These are phyloP conservation scores for Yamadazyma dushanensis DNA, from an alignment of 1,139 yeast genomes.

Conservation along the genomic window DNA sequence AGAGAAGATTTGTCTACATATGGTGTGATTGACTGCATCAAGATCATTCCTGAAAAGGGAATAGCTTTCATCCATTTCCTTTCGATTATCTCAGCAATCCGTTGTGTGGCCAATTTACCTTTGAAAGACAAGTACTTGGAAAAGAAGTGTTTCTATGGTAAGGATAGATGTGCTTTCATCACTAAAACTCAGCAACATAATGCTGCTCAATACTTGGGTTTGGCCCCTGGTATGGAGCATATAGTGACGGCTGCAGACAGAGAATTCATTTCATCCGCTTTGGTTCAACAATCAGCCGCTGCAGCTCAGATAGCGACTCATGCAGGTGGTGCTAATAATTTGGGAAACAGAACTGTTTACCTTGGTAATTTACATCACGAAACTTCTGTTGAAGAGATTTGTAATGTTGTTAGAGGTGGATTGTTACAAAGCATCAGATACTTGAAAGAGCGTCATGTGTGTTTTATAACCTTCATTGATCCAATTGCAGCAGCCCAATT, in stretches of 20 bases:
- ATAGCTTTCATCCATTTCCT: conserved; percentile 64
- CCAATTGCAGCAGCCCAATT: conserved; percentile 94
- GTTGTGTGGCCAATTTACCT: conserved; percentile 60
- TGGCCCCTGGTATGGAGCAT: conserved; percentile 88
- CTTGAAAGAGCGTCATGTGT: conserved; percentile 79
- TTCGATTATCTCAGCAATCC: conserved; percentile 55
- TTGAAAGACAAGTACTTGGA: conserved; percentile 54
- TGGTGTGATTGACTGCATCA: conserved; percentile 59
- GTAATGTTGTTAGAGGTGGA: conserved; percentile 94
- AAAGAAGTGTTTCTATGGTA: conserved; percentile 60
- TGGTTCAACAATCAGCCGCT: conserved; percentile 67
- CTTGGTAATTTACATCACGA: conserved; percentile 85
- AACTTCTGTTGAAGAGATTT: conserved; percentile 85
- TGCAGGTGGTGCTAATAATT: conserved; percentile 74
- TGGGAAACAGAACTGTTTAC: conserved; percentile 91
- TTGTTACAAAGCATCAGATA: conserved; percentile 71
- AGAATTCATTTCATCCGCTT: conserved; percentile 57
- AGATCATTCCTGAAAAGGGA: conserved; percentile 57
- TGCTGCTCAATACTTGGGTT: conserved; percentile 92
- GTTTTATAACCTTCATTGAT: conserved; percentile 89
- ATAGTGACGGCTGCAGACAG: conserved; percentile 79
- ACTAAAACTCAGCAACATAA: conserved; percentile 96
- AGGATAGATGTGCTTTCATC: conserved; percentile 69
- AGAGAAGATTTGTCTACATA: conserved; percentile 49
- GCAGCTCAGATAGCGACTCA: conserved; percentile 74